Percentiles rank a stretch among this genome's conserved stretches.
Conservation (phyloP, 148 eudicot genomes). For the Nepenthes mirabilis region DNA sequence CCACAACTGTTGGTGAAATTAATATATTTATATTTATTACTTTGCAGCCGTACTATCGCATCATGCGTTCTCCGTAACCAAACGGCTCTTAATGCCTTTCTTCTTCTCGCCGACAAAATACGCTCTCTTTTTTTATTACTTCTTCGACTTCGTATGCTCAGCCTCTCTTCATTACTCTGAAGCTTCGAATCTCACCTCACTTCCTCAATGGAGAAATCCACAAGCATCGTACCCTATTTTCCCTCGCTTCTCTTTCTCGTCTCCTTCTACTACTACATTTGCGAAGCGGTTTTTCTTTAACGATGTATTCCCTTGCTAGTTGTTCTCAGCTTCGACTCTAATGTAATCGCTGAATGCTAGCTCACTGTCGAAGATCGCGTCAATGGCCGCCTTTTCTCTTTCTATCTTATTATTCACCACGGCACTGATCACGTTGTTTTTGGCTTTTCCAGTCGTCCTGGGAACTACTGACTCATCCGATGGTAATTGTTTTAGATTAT, state of each 20-base stretch:
- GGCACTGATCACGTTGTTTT: slow-evolving; percentile 20
- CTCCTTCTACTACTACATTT: no score
- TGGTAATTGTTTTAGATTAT: slow-evolving; percentile 18
- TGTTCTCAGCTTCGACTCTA: slow-evolving; percentile 2
- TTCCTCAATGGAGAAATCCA: slow-evolving; percentile 18
- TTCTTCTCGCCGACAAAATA: no score
- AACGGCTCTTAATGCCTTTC: no score
- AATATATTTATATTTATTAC: no score
- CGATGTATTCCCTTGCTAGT: neutral
- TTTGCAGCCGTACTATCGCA: no score
- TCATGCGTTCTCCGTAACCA: no score
- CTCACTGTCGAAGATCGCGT: slow-evolving; percentile 2
- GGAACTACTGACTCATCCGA: slow-evolving; percentile 69
- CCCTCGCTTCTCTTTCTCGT: no score
- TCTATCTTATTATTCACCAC: slow-evolving; percentile 8
- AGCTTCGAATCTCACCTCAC: slow-evolving; percentile 6
- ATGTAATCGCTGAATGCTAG: neutral
- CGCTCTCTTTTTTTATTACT: no score
- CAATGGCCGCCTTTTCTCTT: slow-evolving; percentile 6
- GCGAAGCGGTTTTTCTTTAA: no score
- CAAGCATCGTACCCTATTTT: neutral
- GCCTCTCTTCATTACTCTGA: neutral
- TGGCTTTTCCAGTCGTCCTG: slow-evolving; percentile 14
- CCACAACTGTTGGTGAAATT: no score
- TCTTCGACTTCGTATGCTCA: no score